phyloP scores from a whole-genome alignment of 2,329 filamentous ascomycete genomes.

The Pseudonectria buxi region DNA sequence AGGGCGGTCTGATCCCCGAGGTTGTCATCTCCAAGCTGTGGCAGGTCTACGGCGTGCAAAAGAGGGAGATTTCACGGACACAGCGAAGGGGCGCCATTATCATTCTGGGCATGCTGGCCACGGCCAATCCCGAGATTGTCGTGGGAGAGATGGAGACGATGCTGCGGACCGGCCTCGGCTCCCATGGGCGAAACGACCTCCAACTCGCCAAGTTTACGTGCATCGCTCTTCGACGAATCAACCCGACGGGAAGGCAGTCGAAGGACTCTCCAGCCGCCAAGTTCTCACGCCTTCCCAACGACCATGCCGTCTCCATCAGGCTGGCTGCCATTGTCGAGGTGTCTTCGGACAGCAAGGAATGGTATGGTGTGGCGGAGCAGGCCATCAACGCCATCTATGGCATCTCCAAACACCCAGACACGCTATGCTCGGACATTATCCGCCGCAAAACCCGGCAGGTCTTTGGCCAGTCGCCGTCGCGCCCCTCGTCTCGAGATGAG shows the following conservation, averaged over 20 bases:
- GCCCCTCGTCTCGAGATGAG: constrained; percentile 34
- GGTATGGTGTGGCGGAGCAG: constrained; percentile 93
- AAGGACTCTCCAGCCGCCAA: constrained; percentile 64
- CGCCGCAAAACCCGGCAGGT: constrained; percentile 79
- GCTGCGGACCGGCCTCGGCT: constrained; percentile 79
- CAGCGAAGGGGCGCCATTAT: constrained; percentile 93
- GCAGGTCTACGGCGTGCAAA: constrained; percentile 95
- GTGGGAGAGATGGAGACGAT: constrained; percentile 94
- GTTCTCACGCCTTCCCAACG: constrained; percentile 77
- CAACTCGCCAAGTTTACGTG: constrained; percentile 93
- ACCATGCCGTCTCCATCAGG: constrained; percentile 77
- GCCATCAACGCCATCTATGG: constrained; percentile 93
- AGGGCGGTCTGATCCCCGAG: constrained; percentile 77
- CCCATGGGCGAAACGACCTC: constrained; percentile 73
- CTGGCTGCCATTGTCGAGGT: constrained; percentile 82
- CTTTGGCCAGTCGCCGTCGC: constrained; percentile 47
- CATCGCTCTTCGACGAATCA: constrained; percentile 85
- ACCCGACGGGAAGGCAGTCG: constrained; percentile 71
- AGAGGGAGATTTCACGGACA: constrained; percentile 82
- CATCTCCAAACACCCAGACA: constrained; percentile 88
- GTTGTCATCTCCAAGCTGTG: constrained; percentile 86
- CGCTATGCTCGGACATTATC: constrained; percentile 84
- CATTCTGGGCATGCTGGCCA: constrained; percentile 90
- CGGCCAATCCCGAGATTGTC: constrained; percentile 86
- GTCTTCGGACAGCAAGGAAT: constrained; percentile 84